Percentiles rank a stretch among this genome's conserved stretches.
phyloP scores from a whole-genome alignment of 2,329 filamentous ascomycete species.

The Fusarium mangiferae region DNA sequence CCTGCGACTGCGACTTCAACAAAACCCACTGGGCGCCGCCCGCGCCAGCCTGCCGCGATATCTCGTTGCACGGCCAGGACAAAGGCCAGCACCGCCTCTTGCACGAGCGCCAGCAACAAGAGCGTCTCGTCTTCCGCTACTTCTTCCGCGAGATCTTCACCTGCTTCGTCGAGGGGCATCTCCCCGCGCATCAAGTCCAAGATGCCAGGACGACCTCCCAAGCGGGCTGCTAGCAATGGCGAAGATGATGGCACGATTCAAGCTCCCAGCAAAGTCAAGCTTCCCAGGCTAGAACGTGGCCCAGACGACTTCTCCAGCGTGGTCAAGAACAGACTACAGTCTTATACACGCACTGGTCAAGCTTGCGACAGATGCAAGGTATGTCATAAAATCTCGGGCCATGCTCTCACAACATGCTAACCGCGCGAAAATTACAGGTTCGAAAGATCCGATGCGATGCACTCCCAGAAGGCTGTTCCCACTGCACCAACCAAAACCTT shows the following conservation, averaged over 20 bases:
- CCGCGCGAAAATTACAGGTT: conserved; percentile 59
- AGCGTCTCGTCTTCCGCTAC: conserved; percentile 17
- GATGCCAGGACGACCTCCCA: conserved; percentile 39
- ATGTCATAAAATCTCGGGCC: conserved; percentile 39
- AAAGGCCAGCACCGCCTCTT: conserved; percentile 28
- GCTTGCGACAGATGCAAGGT: conserved; percentile 92
- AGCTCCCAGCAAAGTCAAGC: conserved; percentile 55
- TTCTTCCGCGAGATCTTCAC: conserved; percentile 26
- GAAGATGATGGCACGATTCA: conserved; percentile 48
- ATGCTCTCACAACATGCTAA: conserved; percentile 5
- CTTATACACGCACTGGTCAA: conserved; percentile 76
- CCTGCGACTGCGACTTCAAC: conserved; percentile 32
- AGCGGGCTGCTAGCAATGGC: conserved; percentile 38
- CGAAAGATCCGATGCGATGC: conserved; percentile 91
- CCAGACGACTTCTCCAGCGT: conserved; percentile 64
- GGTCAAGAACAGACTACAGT: conserved; percentile 65
- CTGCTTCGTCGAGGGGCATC: conserved; percentile 26
- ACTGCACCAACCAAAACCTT: conserved; percentile 79
- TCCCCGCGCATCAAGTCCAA: conserved; percentile 36
- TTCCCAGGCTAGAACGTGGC: conserved; percentile 60
- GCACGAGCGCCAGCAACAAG: conserved; percentile 6
- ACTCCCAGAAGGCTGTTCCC: conserved; percentile 81
- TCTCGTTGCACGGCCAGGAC: conserved; percentile 26
- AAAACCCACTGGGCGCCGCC: conserved; percentile 38
- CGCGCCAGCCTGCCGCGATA: conserved; percentile 40